Evolutionary conservation across 2,329 filamentous ascomycete species (phyloP), one percentile per base, ranked within the genome.

Genomic region (Aspergillus brasiliensis): DNA sequence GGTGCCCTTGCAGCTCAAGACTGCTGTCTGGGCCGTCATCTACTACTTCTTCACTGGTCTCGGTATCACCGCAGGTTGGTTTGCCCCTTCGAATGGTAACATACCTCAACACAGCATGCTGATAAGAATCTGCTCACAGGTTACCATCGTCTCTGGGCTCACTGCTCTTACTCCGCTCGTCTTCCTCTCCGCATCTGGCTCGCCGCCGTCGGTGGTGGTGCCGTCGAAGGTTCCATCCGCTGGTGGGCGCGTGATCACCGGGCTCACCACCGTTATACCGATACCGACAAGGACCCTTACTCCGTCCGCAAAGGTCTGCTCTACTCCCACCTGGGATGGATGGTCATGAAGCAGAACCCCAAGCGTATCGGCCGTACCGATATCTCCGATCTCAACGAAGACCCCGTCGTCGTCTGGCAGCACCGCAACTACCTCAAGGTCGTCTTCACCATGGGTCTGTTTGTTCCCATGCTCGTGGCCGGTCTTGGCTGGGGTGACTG

Each of bases 341-440:
- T 96, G 91, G 79, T 96, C 72, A 88, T 96, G 84, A 94, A 94
- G 84, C 91, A 96, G 81, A 94, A 96, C 82, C 91, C 91, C 66
- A 94, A 94, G 84, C 85, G 89, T 64, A 91, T 92, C 71, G 92
- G 92, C 71, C 90, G 91, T 63, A 93, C 91, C 77, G 91, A 96
- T 70, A 95, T 96, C 72, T 89, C 89, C 70, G 92, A 96, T 72
- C 82, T 96, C 68, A 95, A 95, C 80, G 90, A 94, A 75, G 91
- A 95, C 72, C 83, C 89, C 52, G 86, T 96, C 61, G 91, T 96
- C 46, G 85, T 93, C 69, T 95, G 89, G 89, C 91, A 96, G 80
- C 91, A 96, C 83, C 87, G 86, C 75, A 85, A 96, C 82, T 96
- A 92, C 80, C 83, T 95, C 77, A 91, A 91, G 83, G 86, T 86